Evolutionary conservation across 306 rosid genomes (phyloP), one percentile per base, ranked within the genome.

Genomic region (Luffa acutangula): DNA sequence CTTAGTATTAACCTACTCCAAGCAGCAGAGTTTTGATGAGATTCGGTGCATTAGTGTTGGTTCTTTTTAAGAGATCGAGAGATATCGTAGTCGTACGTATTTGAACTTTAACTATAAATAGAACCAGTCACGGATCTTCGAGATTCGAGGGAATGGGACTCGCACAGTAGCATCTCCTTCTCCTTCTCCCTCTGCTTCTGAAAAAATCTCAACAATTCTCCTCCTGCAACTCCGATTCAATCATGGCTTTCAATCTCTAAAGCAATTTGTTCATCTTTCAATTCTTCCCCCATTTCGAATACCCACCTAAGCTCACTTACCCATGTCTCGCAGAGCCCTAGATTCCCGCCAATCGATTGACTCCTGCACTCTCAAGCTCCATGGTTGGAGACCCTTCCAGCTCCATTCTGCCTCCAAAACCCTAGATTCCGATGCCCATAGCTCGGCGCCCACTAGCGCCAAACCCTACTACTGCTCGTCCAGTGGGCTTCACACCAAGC

Each of bases 331-430:
- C 81, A 92, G 91, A 84, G 31, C 87, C 80, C 81, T 81, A 4
- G 92, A 92, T 83, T 83, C 93, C 2, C 90, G 93, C 49, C 91
- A 84, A 71, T 31, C 97, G 21, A 33, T 92, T 12, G 96, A 92
- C 39, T 87, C 93, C 1, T 92, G 96, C 62, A 37, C 96, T 5
- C 72, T 89, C 37, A 90, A 91, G 80, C 93, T 94, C 81, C 97
- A 89, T 36, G 65, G 53, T 39, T 94, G 97, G 97, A 86, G 85
- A 60, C 97, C 98, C 73, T 94, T 94, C 63, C 89, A 89, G 4
- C 87, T 65, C 20, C 93, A 86, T 18, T 64, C 90, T 13, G 42
- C 85, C 53, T 6, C 87, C 85, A 87, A 86, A 86, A 54, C 85
- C 87, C 85, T 87, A 57, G 91, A 87, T 66, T 64, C 89, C 42